Conservation (phyloP, 768 basidiomycete species). For the Kwoniella sp. region DNA sequence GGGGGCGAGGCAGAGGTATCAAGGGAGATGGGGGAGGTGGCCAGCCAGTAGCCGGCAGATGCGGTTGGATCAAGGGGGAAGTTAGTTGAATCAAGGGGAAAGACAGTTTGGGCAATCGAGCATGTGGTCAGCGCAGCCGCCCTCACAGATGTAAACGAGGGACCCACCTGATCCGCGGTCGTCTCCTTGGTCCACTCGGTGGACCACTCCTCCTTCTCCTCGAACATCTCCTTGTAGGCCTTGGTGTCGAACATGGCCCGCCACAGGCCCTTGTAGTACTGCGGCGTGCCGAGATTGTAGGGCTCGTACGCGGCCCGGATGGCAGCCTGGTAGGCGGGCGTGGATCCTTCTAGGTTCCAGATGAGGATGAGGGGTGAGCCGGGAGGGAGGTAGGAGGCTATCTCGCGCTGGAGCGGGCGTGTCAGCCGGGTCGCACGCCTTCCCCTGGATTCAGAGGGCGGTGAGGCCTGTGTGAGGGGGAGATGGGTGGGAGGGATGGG, state of each 20-base stretch:
- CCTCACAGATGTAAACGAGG: no score
- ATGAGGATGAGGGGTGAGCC: conserved; percentile 67
- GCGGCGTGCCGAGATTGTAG: conserved; percentile 70
- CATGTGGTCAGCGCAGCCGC: no score
- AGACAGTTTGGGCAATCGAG: no score
- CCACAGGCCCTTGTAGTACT: conserved; percentile 75
- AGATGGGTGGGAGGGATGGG: neutral
- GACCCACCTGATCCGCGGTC: conserved; percentile 54
- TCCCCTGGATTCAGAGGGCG: neutral
- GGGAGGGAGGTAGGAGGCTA: conserved; percentile 73
- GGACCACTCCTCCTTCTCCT: conserved; percentile 56
- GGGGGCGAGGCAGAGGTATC: no score
- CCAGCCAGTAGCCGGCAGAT: no score
- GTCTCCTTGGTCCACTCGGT: conserved; percentile 57
- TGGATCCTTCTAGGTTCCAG: conserved; percentile 83
- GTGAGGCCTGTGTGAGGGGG: neutral
- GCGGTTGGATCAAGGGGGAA: no score
- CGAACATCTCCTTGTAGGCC: conserved; percentile 62
- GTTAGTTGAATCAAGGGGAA: no score
- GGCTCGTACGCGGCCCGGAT: conserved; percentile 66
- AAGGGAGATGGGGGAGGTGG: no score
- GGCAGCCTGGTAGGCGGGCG: conserved; percentile 67
- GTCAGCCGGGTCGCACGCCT: no score
- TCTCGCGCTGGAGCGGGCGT: conserved; percentile 56
- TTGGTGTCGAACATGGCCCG: conserved; percentile 62